Conservation (phyloP, 2,329 filamentous ascomycete species). For the Fusarium sp. region DNA sequence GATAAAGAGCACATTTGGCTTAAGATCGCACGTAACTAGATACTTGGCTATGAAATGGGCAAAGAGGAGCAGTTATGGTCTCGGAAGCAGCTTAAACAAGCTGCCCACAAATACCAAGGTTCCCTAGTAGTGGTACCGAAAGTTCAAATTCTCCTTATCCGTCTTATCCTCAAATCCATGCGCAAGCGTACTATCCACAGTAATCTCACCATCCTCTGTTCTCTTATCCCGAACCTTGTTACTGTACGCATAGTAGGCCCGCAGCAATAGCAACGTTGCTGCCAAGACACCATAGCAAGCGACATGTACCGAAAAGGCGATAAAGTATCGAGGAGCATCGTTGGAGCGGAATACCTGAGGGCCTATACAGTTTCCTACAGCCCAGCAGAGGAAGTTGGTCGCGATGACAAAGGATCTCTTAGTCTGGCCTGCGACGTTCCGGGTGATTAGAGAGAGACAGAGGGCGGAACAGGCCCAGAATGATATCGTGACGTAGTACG, state of each 20-base stretch:
- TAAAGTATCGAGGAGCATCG: not conserved
- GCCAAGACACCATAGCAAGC: not conserved
- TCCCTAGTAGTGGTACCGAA: not conserved
- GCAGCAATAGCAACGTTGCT: not conserved
- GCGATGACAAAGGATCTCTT: not conserved
- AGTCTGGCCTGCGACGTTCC: not conserved
- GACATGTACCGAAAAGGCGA: not conserved
- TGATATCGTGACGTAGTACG: not conserved
- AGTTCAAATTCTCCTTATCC: not conserved
- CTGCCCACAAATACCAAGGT: not conserved
- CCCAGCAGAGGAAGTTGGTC: not conserved
- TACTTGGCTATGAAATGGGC: not conserved
- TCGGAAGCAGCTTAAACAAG: not conserved
- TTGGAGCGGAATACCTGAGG: not conserved
- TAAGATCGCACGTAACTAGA: not conserved
- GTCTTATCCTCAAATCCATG: slow-evolving; percentile 1
- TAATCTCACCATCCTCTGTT: not conserved
- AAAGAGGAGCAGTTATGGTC: not conserved
- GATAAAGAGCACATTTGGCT: too few species aligned
- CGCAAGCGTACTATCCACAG: not conserved
- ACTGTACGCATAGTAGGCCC: not conserved
- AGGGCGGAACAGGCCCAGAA: not conserved
- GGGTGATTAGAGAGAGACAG: not conserved
- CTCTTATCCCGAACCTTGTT: not conserved
- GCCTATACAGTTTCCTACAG: not conserved